Evolutionary conservation across 148 eudicot species (phyloP).

Genomic region (Cornus suecica): DNA sequence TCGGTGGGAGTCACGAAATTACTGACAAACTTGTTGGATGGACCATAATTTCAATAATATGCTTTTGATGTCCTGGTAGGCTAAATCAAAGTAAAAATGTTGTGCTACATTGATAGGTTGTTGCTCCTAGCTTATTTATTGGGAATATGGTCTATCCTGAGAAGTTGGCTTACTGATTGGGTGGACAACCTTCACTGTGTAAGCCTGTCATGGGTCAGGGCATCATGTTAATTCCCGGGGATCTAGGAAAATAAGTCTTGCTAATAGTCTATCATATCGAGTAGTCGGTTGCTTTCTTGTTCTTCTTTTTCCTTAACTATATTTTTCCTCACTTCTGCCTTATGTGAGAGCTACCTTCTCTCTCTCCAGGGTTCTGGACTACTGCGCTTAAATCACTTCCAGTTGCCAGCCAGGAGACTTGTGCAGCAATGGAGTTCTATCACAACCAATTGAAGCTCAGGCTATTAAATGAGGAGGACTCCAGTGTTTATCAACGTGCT

Average conservation of each 20-base stretch:
- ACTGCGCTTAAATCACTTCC: conserved; percentile 54
- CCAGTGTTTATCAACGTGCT: conserved; percentile 54
- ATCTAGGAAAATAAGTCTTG: neutral
- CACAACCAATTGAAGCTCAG: conserved; percentile 78
- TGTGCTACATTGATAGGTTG: neutral
- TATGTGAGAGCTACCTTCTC: neutral
- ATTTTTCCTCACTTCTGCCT: neutral
- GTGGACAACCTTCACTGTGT: no score
- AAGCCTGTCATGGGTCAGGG: no score
- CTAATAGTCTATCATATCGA: no score
- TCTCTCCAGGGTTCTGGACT: conserved; percentile 55
- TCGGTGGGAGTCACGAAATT: no score
- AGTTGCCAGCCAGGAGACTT: conserved; percentile 80
- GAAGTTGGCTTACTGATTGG: no score
- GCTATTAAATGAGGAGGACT: conserved; percentile 57
- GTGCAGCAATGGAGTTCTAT: conserved; percentile 75
- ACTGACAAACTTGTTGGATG: neutral
- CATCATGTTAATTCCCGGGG: neutral
- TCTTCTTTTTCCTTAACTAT: neutral
- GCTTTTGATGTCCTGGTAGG: neutral
- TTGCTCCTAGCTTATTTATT: neutral
- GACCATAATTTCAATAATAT: neutral
- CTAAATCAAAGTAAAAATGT: neutral
- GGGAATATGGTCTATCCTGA: neutral
- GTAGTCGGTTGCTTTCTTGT: neutral